Evolutionary conservation across 1,284 basidiomycete species (phyloP).

Genomic region (Tylopilus sp.): DNA sequence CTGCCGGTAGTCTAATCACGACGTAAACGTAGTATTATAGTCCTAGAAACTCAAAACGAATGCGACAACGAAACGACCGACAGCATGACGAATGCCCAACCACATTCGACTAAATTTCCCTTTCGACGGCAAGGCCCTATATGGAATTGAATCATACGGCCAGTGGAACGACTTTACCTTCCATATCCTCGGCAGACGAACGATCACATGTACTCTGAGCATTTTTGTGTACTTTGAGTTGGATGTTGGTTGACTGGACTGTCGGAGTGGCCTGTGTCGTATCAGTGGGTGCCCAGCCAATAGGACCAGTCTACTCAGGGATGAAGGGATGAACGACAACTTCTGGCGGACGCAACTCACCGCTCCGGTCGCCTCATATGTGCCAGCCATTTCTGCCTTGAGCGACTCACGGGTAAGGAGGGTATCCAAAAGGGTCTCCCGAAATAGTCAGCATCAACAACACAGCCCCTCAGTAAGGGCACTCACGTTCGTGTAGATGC

Average conservation of each 20-base stretch:
- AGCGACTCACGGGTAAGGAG: conserved; percentile 16
- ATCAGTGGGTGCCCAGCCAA: not conserved
- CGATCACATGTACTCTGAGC: not conserved
- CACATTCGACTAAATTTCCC: not conserved
- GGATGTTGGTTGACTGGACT: not conserved
- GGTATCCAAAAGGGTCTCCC: not conserved
- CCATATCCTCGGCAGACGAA: not conserved
- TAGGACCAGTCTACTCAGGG: not conserved
- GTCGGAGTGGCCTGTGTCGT: not conserved
- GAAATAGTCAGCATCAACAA: not conserved
- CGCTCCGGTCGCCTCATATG: not conserved
- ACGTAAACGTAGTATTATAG: not conserved
- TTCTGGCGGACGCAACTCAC: not conserved
- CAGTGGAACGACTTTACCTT: not conserved
- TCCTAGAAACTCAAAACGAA: not conserved
- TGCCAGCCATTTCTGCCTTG: not conserved
- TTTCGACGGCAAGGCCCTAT: not conserved
- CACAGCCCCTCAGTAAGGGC: not conserved
- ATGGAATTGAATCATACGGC: not conserved
- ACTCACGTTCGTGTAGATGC: too few species aligned
- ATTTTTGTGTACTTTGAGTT: too few species aligned
- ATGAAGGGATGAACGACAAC: not conserved
- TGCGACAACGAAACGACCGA: not conserved
- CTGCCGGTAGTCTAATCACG: not conserved
- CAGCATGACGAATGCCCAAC: not conserved